Percentiles rank a stretch among this genome's conserved stretches.
These are phyloP conservation scores for Beauveria bassiana DNA, from an alignment of 2,329 filamentous ascomycete species.

Conservation along the genomic window DNA sequence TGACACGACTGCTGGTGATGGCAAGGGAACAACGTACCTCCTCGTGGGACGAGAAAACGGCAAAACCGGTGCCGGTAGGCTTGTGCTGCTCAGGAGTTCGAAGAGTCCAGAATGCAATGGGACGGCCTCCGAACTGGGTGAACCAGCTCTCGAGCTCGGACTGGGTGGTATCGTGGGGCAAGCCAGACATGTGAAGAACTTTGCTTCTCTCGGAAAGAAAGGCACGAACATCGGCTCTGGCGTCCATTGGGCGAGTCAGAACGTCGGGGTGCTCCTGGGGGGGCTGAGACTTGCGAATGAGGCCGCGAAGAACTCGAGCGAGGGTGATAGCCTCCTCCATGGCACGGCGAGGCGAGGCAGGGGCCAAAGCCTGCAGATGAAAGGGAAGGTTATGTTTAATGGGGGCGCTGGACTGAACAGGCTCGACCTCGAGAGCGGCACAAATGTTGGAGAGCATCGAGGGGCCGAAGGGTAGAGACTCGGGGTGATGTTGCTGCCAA, in stretches of 20 bases:
- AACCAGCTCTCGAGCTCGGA: slow-evolving; percentile 99
- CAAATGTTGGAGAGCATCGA: slow-evolving; percentile 97
- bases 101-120: slow-evolving; percentile 98
- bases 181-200: slow-evolving; percentile 93
- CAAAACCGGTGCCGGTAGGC: slow-evolving; percentile 96
- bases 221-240: slow-evolving; percentile 87
- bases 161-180: slow-evolving; percentile 96
- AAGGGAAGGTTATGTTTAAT: slow-evolving; percentile 99
- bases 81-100: slow-evolving; percentile 98
- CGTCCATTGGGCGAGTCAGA: slow-evolving; percentile 90
- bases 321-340: slow-evolving; percentile 97
- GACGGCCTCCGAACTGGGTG: slow-evolving; percentile 93
- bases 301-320: slow-evolving; percentile 79
- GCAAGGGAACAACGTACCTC: slow-evolving; percentile 59
- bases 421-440: slow-evolving; percentile 94
- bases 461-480: slow-evolving; percentile 92
- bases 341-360: slow-evolving; percentile 87
- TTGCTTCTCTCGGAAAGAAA: slow-evolving; percentile 96
- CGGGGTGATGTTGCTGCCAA: slow-evolving; percentile 97
- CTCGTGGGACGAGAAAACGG: slow-evolving; percentile 97
- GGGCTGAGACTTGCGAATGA: slow-evolving; percentile 95
- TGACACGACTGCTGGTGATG: not conserved
- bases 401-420: slow-evolving; percentile 91
- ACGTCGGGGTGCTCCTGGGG: slow-evolving; percentile 91
- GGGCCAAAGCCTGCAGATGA: slow-evolving; percentile 90